These are phyloP conservation scores for Cladosporium sp. DNA, from an alignment of 2,329 filamentous ascomycete species.

Conservation along the genomic window DNA sequence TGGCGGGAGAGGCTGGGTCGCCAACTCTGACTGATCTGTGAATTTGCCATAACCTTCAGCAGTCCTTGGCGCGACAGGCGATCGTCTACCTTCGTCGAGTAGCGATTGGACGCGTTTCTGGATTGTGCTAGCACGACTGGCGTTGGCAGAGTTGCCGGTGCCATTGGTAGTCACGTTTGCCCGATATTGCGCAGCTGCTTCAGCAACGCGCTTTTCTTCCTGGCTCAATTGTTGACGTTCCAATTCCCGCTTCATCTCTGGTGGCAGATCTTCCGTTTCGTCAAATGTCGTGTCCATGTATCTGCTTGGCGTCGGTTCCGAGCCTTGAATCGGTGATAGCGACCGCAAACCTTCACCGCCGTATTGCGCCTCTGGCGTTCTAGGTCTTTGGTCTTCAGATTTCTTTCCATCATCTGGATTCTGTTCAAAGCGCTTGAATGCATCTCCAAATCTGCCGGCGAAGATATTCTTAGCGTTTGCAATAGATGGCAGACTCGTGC, in stretches of 20 bases:
- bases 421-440: conserved; percentile 82
- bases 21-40: conserved; percentile 50
- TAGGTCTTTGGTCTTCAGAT: background rate
- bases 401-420: conserved; percentile 12
- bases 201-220: conserved; percentile 85
- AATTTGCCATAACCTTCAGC: conserved; percentile 89
- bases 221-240: conserved; percentile 76
- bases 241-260: conserved; percentile 84
- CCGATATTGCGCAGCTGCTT: conserved; percentile 83
- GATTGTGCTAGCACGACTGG: conserved; percentile 72
- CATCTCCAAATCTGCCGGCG: conserved; percentile 86
- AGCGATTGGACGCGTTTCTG: conserved; percentile 86
- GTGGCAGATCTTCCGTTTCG: conserved; percentile 68
- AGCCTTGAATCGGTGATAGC: conserved; percentile 69
- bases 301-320: conserved; percentile 65
- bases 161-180: conserved; percentile 64
- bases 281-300: conserved; percentile 44
- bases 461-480: conserved; percentile 65
- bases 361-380: conserved; percentile 5
- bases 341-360: conserved; percentile 11
- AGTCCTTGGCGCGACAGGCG: conserved; percentile 59
- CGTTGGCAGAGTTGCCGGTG: conserved; percentile 48
- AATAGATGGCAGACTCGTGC: conserved; percentile 65
- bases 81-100: conserved; percentile 66
- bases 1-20: background rate